Conservation (phyloP, 331 rosid genomes). For the Malus hybrid region DNA sequence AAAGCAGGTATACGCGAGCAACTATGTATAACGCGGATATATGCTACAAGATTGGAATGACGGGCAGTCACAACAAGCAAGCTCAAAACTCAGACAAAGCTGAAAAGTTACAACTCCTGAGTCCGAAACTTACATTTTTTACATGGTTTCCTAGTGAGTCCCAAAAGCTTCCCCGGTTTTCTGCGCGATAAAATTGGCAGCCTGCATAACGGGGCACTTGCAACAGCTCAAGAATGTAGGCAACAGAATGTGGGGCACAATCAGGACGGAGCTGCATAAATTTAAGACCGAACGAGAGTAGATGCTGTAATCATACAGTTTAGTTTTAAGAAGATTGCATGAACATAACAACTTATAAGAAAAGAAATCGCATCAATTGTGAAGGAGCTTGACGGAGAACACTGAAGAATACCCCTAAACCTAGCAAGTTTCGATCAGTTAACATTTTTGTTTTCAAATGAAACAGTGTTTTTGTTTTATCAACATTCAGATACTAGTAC, state of each 20-base stretch:
- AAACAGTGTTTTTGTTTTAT: not conserved
- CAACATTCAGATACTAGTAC: not conserved
- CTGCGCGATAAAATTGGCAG: slow-evolving; percentile 81
- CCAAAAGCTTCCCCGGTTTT: slow-evolving; percentile 70
- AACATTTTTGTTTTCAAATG: not conserved
- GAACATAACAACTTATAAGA: not conserved
- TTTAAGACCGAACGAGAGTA: not conserved
- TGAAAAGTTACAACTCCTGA: not conserved
- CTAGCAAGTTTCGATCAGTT: not conserved
- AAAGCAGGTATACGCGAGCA: not conserved
- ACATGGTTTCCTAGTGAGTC: slow-evolving; percentile 77
- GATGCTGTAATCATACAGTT: not conserved
- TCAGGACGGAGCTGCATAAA: slow-evolving; percentile 81
- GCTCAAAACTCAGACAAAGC: not conserved
- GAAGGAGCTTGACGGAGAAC: not conserved
- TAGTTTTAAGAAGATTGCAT: not conserved
- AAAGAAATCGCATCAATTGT: no score
- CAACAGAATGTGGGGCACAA: slow-evolving; percentile 71
- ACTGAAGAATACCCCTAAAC: no score
- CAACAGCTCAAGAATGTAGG: slow-evolving; percentile 65
- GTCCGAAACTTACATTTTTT: slow-evolving; percentile 47
- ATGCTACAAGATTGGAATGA: not conserved
- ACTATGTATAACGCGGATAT: no score
- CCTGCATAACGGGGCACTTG: slow-evolving; percentile 63
- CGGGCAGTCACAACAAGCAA: not conserved